Evolutionary conservation across 805 yeast genomes (phyloP).

Genomic region (Cyberlindnera lachancei): DNA sequence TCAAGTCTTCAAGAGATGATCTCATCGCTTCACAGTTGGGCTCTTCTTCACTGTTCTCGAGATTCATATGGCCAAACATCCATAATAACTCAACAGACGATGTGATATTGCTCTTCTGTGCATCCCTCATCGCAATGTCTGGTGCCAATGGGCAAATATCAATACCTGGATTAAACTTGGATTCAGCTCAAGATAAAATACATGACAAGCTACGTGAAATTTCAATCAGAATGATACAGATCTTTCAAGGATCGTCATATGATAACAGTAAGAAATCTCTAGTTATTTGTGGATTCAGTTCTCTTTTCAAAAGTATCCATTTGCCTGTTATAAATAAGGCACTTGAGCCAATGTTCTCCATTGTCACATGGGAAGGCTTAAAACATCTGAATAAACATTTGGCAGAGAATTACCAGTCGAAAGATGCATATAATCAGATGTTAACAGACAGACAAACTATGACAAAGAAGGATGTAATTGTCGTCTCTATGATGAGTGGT

Average conservation of each 20-base stretch:
- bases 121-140: too few relatives aligned
- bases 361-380: slow-evolving; percentile 10
- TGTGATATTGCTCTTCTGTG: too few relatives aligned
- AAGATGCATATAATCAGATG: slow-evolving; percentile 2
- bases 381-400: slow-evolving; percentile 2
- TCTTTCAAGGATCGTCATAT: slow-evolving; percentile 8
- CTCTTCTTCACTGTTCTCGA: not conserved
- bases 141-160: too few relatives aligned
- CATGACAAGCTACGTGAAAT: slow-evolving; percentile 4
- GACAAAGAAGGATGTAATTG: slow-evolving; percentile 5
- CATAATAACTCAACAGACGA: not conserved
- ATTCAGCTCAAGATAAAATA: too few relatives aligned
- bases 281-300: too few relatives aligned
- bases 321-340: slow-evolving; percentile 2
- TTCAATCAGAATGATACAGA: slow-evolving; percentile 12
- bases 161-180: too few relatives aligned
- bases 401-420: slow-evolving; percentile 1
- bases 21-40: slow-evolving; percentile 1
- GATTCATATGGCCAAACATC: slow-evolving; percentile 4
- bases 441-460: not conserved
- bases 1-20: not conserved
- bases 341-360: slow-evolving; percentile 15
- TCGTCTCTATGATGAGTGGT: slow-evolving; percentile 1
- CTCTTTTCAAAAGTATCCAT: too few relatives aligned
- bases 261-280: too few relatives aligned